phyloP scores from a whole-genome alignment of 2,329 filamentous ascomycete genomes.

The Alternaria arborescens region DNA sequence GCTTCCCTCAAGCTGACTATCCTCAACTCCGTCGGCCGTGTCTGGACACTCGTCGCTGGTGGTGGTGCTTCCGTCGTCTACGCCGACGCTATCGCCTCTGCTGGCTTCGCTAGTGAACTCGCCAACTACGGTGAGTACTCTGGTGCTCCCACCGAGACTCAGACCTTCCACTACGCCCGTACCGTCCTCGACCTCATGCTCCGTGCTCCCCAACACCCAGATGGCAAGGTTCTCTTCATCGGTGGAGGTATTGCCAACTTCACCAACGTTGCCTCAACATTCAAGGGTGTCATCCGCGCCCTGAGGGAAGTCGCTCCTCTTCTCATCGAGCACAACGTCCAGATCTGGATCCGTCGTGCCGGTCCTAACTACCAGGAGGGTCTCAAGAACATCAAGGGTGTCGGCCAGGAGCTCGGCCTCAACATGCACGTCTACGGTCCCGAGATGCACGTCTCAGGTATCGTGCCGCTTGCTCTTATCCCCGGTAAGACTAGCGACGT shows the following conservation, averaged over 20 bases:
- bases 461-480: slow-evolving; percentile 87
- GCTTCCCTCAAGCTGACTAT: slow-evolving; percentile 98
- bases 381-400: slow-evolving; percentile 99
- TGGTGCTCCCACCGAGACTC: slow-evolving; percentile 96
- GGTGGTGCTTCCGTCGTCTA: slow-evolving; percentile 99
- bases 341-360: slow-evolving; percentile 92
- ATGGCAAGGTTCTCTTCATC: slow-evolving; percentile 99
- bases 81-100: slow-evolving; percentile 96
- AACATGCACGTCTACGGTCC: slow-evolving; percentile 91
- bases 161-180: slow-evolving; percentile 98
- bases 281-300: slow-evolving; percentile 99
- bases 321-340: slow-evolving; percentile 93
- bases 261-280: slow-evolving; percentile 98
- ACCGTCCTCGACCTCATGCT: slow-evolving; percentile 98
- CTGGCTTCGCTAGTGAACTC: slow-evolving; percentile 93
- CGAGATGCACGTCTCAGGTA: slow-evolving; percentile 90
- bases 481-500: slow-evolving; percentile 67
- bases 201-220: slow-evolving; percentile 80
- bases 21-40: slow-evolving; percentile 86
- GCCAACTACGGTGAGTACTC: slow-evolving; percentile 99
- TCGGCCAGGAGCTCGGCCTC: slow-evolving; percentile 90
- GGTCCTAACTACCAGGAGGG: slow-evolving; percentile 99
- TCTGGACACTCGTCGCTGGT: slow-evolving; percentile 98
- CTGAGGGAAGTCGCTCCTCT: slow-evolving; percentile 86
- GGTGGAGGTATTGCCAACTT: slow-evolving; percentile 99